Base-by-base conservation (phyloP, 2,329 filamentous ascomycete species). In the Huntiella decipiens region DNA sequence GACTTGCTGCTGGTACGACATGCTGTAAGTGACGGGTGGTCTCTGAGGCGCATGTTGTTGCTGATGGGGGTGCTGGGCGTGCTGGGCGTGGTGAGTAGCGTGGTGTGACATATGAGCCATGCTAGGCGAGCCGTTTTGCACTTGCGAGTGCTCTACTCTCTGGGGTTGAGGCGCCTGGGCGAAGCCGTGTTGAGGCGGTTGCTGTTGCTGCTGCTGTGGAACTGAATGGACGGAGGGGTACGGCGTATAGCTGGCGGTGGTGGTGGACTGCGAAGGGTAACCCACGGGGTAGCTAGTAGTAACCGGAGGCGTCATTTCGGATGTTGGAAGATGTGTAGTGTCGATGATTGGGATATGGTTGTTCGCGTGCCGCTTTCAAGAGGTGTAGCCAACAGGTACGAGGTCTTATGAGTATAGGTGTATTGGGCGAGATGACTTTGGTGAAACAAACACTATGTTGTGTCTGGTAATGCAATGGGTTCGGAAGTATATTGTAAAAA, bases 1-100 rank as follows among this genome's bases (percentile, higher is more conserved):
- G 42, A 51, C 50, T 13, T 40, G 17, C 7, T 45, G 42, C n/a
- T 33, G 50, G 32, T 51, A 51, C 22, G 36, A 35, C 33, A 44
- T 50, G 19, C 37, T 15, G 32, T 51, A 51, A 4, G 39, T 16
- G 4, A 46, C 45, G 8, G 50, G 22, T 37, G 41, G 47, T 37
- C 50, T 22, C 34, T 37, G 39, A n/a, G 37, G 12, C 5, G n/a
- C n/a, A 34, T 47, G 45, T 38, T 47, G 45, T 19, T 46, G 45
- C 33, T 46, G 45, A 19, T 41, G 34, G 43, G 3, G 15, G 17
- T 43, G 38, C 15, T 46, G 45, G 43, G 3, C 19, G 17, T 43
- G 38, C 15, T 46, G 45, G 4, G 36, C 32, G 5, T 47, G 45
- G 4, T 47, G 45, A 17, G 38, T 16, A 22, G 45, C 19, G 6